Evolutionary conservation across 2,329 filamentous ascomycete genomes (phyloP), one percentile per base, ranked within the genome.

Genomic region (Sphaerulina vaccinii): DNA sequence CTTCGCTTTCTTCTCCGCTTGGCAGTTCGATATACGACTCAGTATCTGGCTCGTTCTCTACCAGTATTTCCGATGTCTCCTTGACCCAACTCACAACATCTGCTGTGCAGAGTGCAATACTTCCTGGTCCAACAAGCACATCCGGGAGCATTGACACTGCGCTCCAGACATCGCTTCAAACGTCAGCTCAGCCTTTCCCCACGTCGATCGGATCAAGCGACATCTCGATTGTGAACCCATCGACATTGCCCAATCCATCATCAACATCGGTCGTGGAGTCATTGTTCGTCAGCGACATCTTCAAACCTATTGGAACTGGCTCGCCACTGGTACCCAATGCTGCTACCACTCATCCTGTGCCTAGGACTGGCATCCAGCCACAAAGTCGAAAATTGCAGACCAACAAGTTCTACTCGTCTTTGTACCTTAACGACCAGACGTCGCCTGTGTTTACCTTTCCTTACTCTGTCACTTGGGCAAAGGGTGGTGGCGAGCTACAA

Each of bases 361-460:
- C 70, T 8, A 62, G 64, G 6, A 65, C 59, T 16, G 71, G 71
- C 5, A 71, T 74, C 27, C 69, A 72, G 46, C 60, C 65, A 29
- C 69, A 73, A 40, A 51, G 60, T 6, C 64, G 65, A 13, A 69
- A 85, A 3, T 72, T 88, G 39, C 75, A 82, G 43, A 92, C 88
- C 19, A 92, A 91, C 75, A 91, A 88, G 48, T 79, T 79, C 60
- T 79, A 77, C 51, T 71, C 85, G 61, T 93, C 93, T 63, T 83
- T 93, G 57, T 90, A 90, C 68, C 75, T 96, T 0, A 86, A 84
- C 3, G 78, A 78, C 37, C 90, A 95, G 68, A 80, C 76, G 3
- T 79, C 79, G 5, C 79, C 85, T 0, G 78, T 84, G 0, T 96
- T 86, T 71, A 85, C 87, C 0, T 85, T 90, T 64, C 91, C 75